phyloP scores from a whole-genome alignment of 164 flowering plant species.

The Magnolia kwangsiensis region DNA sequence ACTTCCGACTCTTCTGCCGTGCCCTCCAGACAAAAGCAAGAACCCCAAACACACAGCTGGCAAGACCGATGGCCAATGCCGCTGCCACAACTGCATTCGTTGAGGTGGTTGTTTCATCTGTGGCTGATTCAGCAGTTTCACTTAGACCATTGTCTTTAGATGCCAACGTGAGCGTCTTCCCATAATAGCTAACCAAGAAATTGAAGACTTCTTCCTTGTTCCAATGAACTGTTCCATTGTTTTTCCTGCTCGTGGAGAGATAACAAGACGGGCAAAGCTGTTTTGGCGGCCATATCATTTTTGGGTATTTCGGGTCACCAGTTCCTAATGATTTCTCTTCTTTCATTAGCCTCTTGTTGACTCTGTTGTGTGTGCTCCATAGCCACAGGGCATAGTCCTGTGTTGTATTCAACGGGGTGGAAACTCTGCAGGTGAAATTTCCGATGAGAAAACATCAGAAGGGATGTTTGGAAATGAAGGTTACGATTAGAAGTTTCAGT shows the following conservation, averaged over 20 bases:
- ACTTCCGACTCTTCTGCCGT: constrained; percentile 96
- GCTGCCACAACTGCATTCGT: constrained; percentile 78
- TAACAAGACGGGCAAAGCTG: constrained; percentile 85
- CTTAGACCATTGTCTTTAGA: constrained; percentile 29
- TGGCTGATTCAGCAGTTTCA: constrained; percentile 19
- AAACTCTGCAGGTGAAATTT: constrained; percentile 43
- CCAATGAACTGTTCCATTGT: constrained; percentile 47
- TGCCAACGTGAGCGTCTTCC: constrained; percentile 47
- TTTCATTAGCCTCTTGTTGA: constrained; percentile 73
- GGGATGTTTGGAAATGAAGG: background rate
- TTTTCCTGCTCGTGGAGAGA: constrained; percentile 22
- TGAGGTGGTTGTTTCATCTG: constrained; percentile 45
- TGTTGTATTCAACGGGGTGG: constrained; percentile 61
- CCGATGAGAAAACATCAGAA: background rate
- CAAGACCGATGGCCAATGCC: constrained; percentile 85
- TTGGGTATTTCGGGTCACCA: constrained; percentile 88
- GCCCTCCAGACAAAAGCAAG: constrained; percentile 94
- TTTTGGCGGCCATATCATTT: constrained; percentile 86
- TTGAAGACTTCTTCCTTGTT: constrained; percentile 62
- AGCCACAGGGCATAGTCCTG: constrained; percentile 82
- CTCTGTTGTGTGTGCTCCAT: constrained; percentile 86
- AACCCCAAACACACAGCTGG: constrained; percentile 93
- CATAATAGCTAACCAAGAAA: constrained; percentile 67
- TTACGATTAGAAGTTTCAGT: background rate
- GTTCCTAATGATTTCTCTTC: constrained; percentile 65